phyloP scores from a whole-genome alignment of 1,284 basidiomycete genomes.

The Omphalotus olearius region DNA sequence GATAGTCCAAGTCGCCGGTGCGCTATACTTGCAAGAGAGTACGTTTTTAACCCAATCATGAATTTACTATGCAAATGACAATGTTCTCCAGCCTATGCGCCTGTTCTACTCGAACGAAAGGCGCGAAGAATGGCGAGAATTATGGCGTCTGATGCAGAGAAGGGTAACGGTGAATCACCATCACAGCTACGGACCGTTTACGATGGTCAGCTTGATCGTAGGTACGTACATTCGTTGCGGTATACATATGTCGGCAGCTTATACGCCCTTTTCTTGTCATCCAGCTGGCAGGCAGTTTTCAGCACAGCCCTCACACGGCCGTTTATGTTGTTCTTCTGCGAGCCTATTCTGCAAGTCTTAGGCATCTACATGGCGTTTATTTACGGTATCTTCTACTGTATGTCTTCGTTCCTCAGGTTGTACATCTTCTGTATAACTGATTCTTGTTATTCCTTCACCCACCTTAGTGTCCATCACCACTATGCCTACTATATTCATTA shows the following conservation, averaged over 20 bases:
- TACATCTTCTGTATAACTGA: constrained; percentile 15
- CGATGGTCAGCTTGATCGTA: constrained; percentile 22
- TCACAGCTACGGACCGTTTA: constrained; percentile 40
- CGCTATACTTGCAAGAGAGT: constrained; percentile 66
- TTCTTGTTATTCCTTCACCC: background rate
- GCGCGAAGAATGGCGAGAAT: constrained; percentile 43
- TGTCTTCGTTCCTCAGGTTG: constrained; percentile 20
- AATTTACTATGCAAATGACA: background rate
- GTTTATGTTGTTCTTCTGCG: constrained; percentile 33
- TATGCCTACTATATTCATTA: constrained; percentile 57
- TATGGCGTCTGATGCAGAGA: constrained; percentile 33
- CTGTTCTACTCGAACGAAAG: constrained; percentile 56
- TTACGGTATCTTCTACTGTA: constrained; percentile 51
- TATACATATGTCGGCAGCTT: background rate
- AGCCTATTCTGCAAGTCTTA: constrained; percentile 38
- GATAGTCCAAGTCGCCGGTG: constrained; percentile 45
- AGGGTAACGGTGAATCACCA: constrained; percentile 21
- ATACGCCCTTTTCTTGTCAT: background rate
- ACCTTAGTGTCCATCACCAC: constrained; percentile 52
- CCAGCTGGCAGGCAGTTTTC: constrained; percentile 41
- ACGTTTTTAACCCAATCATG: constrained; percentile 14
- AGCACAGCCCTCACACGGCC: constrained; percentile 34
- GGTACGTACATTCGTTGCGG: background rate
- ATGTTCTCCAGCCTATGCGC: constrained; percentile 37
- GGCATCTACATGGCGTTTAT: constrained; percentile 42